Evolutionary conservation across 129 eudicot genomes (phyloP), one percentile per base, ranked within the genome.

Genomic region (Flaveria ramosissima): DNA sequence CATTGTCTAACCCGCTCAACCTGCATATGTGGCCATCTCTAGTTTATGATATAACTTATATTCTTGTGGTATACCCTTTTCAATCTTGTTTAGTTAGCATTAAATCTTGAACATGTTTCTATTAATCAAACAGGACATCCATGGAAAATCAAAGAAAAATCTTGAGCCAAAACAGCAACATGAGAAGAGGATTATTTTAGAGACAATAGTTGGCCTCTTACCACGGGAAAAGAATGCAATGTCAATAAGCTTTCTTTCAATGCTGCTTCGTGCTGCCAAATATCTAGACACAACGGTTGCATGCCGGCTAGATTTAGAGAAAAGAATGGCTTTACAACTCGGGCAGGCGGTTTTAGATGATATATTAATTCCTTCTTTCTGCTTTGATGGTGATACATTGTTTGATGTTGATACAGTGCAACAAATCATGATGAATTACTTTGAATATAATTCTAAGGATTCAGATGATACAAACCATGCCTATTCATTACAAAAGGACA

Each of bases 331-430:
- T 36, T 74, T 80, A 57, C 97, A 91, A 76, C 93, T 93, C 7
- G 88, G 84, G 30, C 97, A 91, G 60, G 98, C 98, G 1, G 96
- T 84, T 72, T 76, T 93, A 60, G 98, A 93, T 46, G 97, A 95
- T 73, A 82, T 95, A 9, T 68, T 95, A 62, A 89, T 95, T 41
- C 99, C 99, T 51, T 91, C 96, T 1, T 89, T 83, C 86, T 78
- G 86, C 52, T 84, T 88, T 43, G 85, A 87, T 12, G 96, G 94
- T 24, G 94, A 85, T 68, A 91, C 96, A 7, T 48, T 91, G 84
- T 92, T 95, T 57, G 99, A 95, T 81, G 90, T 91, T 41, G 99
- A 95, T 23, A 84, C 96, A 1, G 97, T 95, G 75, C 88, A 89
- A 74, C 76, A 90, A 64, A 89, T 91, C 74, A 68, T 89, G 89